These are phyloP conservation scores for Rhizophora mangle DNA, from an alignment of 345 rosid species.

Conservation along the genomic window DNA sequence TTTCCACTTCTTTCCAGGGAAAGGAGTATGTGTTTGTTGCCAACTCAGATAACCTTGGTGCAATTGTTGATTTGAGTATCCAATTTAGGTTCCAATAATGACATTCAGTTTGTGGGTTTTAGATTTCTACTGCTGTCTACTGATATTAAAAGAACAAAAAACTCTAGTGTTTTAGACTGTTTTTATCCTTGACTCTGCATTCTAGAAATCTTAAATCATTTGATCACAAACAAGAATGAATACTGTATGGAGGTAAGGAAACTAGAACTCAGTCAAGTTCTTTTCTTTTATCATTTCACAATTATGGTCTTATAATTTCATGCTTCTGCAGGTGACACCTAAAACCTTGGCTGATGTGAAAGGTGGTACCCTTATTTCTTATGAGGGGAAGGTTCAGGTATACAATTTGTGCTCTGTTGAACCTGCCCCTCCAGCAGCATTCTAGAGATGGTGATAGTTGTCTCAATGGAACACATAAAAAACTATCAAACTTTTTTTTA, in stretches of 20 bases:
- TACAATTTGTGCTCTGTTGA: constrained; percentile 8
- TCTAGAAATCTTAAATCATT: constrained; percentile 53
- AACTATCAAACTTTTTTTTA: too few relatives aligned
- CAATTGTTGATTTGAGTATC: constrained; percentile 93
- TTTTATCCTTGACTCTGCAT: constrained; percentile 36
- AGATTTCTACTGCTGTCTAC: neutral
- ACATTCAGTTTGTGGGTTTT: constrained; percentile 11
- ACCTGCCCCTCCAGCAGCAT: neutral
- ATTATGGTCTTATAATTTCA: constrained; percentile 2
- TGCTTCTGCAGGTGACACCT: constrained; percentile 43
- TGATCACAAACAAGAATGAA: constrained; percentile 46
- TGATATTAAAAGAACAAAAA: constrained; percentile 2
- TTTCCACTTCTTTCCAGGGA: constrained; percentile 44
- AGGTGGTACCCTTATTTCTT: constrained; percentile 96
- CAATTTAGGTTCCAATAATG: constrained; percentile 31
- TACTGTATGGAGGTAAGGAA: constrained; percentile 56
- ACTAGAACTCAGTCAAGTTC: constrained; percentile 7
- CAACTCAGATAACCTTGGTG: constrained; percentile 95
- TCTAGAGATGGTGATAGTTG: neutral
- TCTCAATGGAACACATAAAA: neutral
- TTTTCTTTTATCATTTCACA: constrained; percentile 4
- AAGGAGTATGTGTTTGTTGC: constrained; percentile 95
- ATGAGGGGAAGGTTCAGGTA: constrained; percentile 97
- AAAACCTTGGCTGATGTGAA: constrained; percentile 97
- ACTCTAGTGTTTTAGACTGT: constrained; percentile 10